Evolutionary conservation across 2,329 filamentous ascomycete species (phyloP), one percentile per base, ranked within the genome.

Genomic region (Coleophoma cylindrospora): DNA sequence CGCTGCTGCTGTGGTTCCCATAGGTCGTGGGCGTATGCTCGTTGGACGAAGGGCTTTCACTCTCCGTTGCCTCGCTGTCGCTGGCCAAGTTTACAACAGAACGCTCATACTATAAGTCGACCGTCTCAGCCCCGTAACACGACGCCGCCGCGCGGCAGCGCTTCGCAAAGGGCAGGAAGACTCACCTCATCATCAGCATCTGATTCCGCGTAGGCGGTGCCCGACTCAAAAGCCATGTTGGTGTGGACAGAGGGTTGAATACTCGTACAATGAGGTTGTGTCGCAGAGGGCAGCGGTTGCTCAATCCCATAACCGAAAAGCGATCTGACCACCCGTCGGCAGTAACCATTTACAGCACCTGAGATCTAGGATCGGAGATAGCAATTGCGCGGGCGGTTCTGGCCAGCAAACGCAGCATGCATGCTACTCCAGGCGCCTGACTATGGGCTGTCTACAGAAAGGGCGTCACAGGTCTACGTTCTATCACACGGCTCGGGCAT

Each of bases 1-100:
- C 83, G 64, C 77, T 79, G 62, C 79, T 81, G 65, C 71, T 76
- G 52, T 79, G 81, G 61, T 86, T 83, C 57, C 81, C 84, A 61
- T 87, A 89, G 46, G 86, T 90, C 45, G 87, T 92, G 17, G 88
- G 88, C 8, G 88, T 91, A 66, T 91, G 87, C 62, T 91, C 86
- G 50, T 59, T 66, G 53, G 68, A 73, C 43, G 82, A 89, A 38
- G 80, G 80, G 52, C 84, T 79, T 57, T 89, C 86, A 12, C 84
- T 89, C 61, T 87, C 84, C 63, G 84, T 87, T 52, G 75, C 74
- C 65, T 89, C 85, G 60, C 81, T 86, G 65, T 88, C 84, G 57
- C 74, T 78, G 49, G 74, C 75, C 55, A 83, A 76, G 63, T 83
- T 80, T 63, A 80, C 77, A 58, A 85, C 75, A 67, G 83, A 84